Evolutionary conservation across 768 basidiomycete genomes (phyloP).

Genomic region (Lyophyllum semitale): DNA sequence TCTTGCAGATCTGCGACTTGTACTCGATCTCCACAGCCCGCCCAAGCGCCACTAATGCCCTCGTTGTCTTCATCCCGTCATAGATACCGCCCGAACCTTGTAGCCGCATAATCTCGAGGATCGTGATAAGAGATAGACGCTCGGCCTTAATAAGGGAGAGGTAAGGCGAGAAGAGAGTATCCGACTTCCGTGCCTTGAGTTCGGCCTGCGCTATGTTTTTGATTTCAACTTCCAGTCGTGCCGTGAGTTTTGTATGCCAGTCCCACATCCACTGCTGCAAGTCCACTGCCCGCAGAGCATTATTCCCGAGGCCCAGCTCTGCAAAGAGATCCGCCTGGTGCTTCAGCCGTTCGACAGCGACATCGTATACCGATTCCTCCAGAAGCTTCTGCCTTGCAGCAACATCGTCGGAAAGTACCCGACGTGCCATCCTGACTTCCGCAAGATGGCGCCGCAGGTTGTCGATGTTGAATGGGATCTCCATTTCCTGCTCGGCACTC

Average conservation of each 20-base stretch:
- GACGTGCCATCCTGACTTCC: constrained; percentile 61
- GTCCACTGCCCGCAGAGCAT: constrained; percentile 45
- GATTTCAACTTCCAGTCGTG: constrained; percentile 53
- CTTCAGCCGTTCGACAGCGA: constrained; percentile 70
- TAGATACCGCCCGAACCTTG: constrained; percentile 75
- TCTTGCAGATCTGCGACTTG: constrained; percentile 78
- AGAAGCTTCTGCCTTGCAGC: constrained; percentile 76
- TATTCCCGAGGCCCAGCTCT: constrained; percentile 54
- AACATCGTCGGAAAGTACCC: constrained; percentile 66
- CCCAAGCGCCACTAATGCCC: constrained; percentile 79
- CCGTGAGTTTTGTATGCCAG: constrained; percentile 71
- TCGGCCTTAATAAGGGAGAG: constrained; percentile 73
- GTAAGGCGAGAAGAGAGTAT: constrained; percentile 59
- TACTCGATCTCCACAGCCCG: constrained; percentile 89
- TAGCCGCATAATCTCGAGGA: constrained; percentile 85
- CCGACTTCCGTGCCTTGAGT: not conserved
- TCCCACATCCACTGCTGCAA: constrained; percentile 84
- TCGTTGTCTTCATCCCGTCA: constrained; percentile 87
- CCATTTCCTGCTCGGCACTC: constrained; percentile 23
- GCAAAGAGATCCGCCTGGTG: constrained; percentile 62
- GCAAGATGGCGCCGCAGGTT: constrained; percentile 71
- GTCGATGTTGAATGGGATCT: constrained; percentile 76
- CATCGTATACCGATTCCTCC: constrained; percentile 85
- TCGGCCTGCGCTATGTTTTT: constrained; percentile 43
- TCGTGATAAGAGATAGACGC: constrained; percentile 84